Conservation (phyloP, 768 basidiomycete genomes). For the Lyophyllum decastes region DNA sequence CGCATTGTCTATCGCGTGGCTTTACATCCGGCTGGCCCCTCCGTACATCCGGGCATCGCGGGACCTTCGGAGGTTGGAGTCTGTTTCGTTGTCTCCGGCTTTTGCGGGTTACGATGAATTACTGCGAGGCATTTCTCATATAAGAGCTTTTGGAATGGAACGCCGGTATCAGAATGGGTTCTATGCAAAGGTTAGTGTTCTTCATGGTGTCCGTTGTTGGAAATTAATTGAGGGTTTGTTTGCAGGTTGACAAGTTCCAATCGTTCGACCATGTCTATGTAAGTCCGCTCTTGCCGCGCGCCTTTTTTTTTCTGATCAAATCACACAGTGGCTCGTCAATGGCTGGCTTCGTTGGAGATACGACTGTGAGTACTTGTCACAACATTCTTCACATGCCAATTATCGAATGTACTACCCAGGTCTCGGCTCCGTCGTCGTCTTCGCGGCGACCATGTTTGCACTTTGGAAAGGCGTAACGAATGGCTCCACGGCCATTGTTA, state of each 20-base stretch:
- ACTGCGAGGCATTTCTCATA: conserved; percentile 63
- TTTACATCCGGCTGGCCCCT: conserved; percentile 66
- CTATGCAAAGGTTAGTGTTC: conserved; percentile 47
- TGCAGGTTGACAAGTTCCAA: conserved; percentile 65
- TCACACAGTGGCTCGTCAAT: conserved; percentile 60
- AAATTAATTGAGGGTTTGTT: conserved; percentile 31
- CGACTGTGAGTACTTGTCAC: conserved; percentile 50
- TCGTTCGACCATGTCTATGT: conserved; percentile 73
- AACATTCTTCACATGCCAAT: not conserved
- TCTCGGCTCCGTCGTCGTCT: conserved; percentile 72
- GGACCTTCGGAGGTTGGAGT: conserved; percentile 68
- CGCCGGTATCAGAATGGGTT: conserved; percentile 64
- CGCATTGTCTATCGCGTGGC: conserved; percentile 66
- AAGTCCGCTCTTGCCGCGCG: conserved; percentile 29
- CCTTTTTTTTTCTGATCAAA: not conserved
- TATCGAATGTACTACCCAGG: conserved; percentile 31
- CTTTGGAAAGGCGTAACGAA: conserved; percentile 55
- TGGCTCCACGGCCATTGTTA: conserved; percentile 70
- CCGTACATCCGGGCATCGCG: conserved; percentile 62
- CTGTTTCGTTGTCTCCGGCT: conserved; percentile 66
- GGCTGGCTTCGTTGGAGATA: conserved; percentile 76
- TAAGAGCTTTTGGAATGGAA: conserved; percentile 76
- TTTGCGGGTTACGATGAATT: conserved; percentile 77
- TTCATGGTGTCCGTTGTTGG: conserved; percentile 26
- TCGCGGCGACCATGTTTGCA: conserved; percentile 68